phyloP scores from a whole-genome alignment of 1,139 yeast species.

The Yamadazyma diospyri region DNA sequence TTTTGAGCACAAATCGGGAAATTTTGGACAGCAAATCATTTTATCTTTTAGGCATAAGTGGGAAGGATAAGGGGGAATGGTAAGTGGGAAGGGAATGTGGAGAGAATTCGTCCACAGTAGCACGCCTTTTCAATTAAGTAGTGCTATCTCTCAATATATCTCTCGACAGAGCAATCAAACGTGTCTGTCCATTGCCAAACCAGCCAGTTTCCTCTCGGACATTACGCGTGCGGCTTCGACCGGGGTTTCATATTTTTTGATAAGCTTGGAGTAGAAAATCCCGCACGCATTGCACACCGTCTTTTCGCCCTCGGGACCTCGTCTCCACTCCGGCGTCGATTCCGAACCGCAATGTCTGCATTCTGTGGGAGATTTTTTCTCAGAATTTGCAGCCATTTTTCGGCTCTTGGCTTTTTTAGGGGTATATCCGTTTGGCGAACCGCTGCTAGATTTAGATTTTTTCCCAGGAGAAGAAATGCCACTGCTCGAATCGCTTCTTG shows the following conservation, averaged over 20 bases:
- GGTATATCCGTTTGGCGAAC: conserved; percentile 1
- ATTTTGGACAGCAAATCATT: conserved; percentile 2
- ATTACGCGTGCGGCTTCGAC: conserved; percentile 24
- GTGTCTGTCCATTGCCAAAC: conserved; percentile 14
- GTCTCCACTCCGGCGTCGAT: conserved; percentile 46
- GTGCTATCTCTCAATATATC: too few species aligned
- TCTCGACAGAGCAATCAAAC: too few species aligned
- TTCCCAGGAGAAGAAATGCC: neutral
- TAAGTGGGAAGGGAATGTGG: too few species aligned
- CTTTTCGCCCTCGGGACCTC: conserved; percentile 43
- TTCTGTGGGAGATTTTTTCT: conserved; percentile 2
- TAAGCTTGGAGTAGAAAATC: conserved; percentile 34
- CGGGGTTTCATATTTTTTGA: conserved; percentile 23
- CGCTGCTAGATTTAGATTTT: neutral
- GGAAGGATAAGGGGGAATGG: too few species aligned
- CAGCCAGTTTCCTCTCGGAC: conserved; percentile 22
- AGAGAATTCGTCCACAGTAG: too few species aligned
- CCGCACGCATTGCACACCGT: conserved; percentile 49
- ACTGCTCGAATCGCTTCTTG: neutral
- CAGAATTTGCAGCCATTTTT: neutral
- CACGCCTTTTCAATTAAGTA: too few species aligned
- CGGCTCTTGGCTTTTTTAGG: neutral
- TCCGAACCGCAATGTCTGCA: conserved; percentile 29
- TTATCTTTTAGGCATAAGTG: neutral
- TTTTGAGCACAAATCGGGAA: conserved; percentile 5